Evolutionary conservation across 2,329 filamentous ascomycete genomes (phyloP).

Genomic region (Colletotrichum sp.): DNA sequence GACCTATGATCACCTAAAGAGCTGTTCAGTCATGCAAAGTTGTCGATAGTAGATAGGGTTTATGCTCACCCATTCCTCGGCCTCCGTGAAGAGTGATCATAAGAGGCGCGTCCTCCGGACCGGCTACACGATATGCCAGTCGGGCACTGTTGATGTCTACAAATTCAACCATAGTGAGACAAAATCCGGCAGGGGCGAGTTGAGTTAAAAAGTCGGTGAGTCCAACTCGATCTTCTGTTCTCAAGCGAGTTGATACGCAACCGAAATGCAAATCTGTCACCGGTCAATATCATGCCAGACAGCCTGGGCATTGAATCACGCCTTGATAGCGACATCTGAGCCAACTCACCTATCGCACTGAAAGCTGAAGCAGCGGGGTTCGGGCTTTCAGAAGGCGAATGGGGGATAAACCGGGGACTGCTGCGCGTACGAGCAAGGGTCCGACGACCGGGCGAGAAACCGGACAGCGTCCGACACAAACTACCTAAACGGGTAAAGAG

Average conservation of each 20-base stretch:
- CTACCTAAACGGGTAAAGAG: background rate
- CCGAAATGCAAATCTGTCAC: background rate
- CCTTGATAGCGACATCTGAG: background rate
- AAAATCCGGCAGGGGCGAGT: accelerated
- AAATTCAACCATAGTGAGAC: constrained; percentile 22
- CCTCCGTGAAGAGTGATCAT: constrained; percentile 42
- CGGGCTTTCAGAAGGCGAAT: background rate
- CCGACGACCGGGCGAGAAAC: background rate
- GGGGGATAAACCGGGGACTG: background rate
- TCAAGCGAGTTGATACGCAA: accelerated
- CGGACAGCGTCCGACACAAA: constrained; percentile 1
- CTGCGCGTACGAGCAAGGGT: background rate
- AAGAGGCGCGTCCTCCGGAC: constrained; percentile 32
- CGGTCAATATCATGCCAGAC: background rate
- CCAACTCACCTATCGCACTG: background rate
- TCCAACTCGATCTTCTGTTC: background rate
- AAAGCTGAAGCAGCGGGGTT: constrained; percentile 1
- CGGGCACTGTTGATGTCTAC: constrained; percentile 37
- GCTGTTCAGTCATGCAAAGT: background rate
- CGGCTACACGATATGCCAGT: constrained; percentile 35
- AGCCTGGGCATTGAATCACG: background rate
- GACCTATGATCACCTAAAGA: constrained; percentile 34
- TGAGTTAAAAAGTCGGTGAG: background rate
- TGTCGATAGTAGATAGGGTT: accelerated
- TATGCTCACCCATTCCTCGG: constrained; percentile 34